Evolutionary conservation across 176 grass and related monocot genomes (phyloP).

Genomic region (Poa annua): DNA sequence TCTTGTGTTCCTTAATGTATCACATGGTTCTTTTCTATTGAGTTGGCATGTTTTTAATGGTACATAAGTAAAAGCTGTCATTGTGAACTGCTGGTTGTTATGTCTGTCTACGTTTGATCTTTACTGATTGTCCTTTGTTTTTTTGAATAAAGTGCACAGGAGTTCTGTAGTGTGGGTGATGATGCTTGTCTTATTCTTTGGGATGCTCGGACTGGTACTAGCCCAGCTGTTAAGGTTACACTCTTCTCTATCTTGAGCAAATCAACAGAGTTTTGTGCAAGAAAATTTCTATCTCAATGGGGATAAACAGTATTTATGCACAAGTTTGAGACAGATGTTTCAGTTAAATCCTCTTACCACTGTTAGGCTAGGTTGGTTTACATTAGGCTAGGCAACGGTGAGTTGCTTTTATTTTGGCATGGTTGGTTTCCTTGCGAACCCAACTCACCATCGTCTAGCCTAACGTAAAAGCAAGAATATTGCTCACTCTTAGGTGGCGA

Average conservation of each 20-base stretch:
- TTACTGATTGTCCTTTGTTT: slow-evolving; percentile 17
- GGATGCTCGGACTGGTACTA: slow-evolving; percentile 84
- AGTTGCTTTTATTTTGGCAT: neutral
- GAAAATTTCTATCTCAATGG: neutral
- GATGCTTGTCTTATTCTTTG: slow-evolving; percentile 97
- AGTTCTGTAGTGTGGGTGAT: slow-evolving; percentile 98
- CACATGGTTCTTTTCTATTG: slow-evolving; percentile 3
- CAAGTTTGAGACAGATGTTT: slow-evolving; percentile 29
- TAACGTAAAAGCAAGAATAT: neutral
- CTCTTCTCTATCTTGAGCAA: slow-evolving; percentile 11
- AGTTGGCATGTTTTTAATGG: neutral
- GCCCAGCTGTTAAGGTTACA: slow-evolving; percentile 81
- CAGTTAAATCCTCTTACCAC: neutral
- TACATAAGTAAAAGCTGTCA: neutral
- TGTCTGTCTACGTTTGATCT: slow-evolving; percentile 15
- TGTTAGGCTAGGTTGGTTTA: neutral
- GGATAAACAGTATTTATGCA: neutral
- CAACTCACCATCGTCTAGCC: neutral
- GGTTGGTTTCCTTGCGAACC: slow-evolving; percentile 8
- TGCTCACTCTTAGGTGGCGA: neutral
- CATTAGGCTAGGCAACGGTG: too few species aligned
- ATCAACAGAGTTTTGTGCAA: slow-evolving; percentile 22
- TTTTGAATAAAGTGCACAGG: slow-evolving; percentile 69
- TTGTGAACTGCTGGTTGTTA: slow-evolving; percentile 20
- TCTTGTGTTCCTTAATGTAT: slow-evolving; percentile 2